Conservation (phyloP, 768 basidiomycete genomes). For the Mycena metata region DNA sequence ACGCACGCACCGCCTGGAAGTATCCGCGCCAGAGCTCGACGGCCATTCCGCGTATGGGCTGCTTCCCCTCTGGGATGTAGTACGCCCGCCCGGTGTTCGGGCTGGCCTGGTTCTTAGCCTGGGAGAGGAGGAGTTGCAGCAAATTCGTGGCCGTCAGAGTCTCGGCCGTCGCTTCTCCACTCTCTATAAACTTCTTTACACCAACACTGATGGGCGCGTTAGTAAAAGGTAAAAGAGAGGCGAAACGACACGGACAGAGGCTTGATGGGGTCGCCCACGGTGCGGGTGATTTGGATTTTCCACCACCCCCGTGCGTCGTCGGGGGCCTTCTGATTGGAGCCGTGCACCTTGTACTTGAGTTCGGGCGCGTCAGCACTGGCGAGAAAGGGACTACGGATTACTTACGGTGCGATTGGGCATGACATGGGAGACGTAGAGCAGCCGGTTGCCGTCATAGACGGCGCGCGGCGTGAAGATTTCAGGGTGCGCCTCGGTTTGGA, state of each 20-base stretch:
- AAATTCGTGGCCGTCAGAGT: slow-evolving; percentile 49
- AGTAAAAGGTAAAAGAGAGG: background rate
- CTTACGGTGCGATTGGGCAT: slow-evolving; percentile 13
- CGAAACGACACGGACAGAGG: slow-evolving; percentile 44
- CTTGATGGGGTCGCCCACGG: slow-evolving; percentile 44
- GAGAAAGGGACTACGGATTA: slow-evolving; percentile 16
- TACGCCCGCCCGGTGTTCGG: slow-evolving; percentile 52
- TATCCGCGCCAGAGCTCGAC: slow-evolving; percentile 53
- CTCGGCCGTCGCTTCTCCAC: slow-evolving; percentile 30
- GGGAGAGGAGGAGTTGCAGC: slow-evolving; percentile 51
- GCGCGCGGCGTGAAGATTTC: slow-evolving; percentile 44
- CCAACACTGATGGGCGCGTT: background rate
- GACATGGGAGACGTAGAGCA: slow-evolving; percentile 31
- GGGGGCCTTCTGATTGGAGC: slow-evolving; percentile 43
- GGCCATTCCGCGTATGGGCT: slow-evolving; percentile 19
- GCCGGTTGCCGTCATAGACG: slow-evolving; percentile 50
- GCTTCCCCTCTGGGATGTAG: slow-evolving; percentile 42
- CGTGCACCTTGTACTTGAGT: slow-evolving; percentile 49
- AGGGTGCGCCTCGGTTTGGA: slow-evolving; percentile 45
- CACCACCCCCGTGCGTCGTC: slow-evolving; percentile 39
- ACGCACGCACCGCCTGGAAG: slow-evolving; percentile 50
- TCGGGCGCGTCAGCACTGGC: slow-evolving; percentile 31
- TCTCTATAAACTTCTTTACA: slow-evolving; percentile 17
- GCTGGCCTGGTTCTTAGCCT: slow-evolving; percentile 49
- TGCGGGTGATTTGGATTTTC: slow-evolving; percentile 42